Conservation (phyloP, 2,329 filamentous ascomycete genomes). For the Diplodia scrobiculata region DNA sequence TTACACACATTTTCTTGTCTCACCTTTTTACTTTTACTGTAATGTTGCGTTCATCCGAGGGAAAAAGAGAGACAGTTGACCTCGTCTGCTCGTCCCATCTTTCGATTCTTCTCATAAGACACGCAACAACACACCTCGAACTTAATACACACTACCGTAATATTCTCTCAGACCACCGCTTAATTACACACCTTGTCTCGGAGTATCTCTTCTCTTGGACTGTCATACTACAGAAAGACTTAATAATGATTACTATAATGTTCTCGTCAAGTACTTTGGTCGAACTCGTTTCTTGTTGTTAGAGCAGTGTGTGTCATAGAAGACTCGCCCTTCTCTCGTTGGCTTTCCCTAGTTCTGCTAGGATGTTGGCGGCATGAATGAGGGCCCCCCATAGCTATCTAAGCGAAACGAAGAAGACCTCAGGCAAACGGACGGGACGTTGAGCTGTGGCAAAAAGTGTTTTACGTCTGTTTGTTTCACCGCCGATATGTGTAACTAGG, state of each 20-base stretch:
- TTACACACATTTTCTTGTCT: conserved; percentile 31
- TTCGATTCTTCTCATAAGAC: conserved; percentile 15
- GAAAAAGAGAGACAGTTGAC: conserved; percentile 16
- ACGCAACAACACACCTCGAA: conserved; percentile 17
- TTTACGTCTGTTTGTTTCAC: neutral
- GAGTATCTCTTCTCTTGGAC: neutral
- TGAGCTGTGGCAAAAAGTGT: neutral
- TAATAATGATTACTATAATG: neutral
- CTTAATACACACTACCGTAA: conserved; percentile 13
- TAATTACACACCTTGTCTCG: neutral
- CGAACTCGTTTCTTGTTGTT: neutral
- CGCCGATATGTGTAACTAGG: neutral
- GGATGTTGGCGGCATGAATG: neutral
- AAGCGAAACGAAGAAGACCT: neutral
- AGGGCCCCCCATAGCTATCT: neutral
- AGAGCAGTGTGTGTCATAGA: neutral
- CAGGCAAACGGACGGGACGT: neutral
- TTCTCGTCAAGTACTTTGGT: neutral
- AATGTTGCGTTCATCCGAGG: conserved; percentile 34
- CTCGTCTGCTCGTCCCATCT: conserved; percentile 12
- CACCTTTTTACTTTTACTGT: conserved; percentile 46
- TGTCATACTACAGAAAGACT: neutral
- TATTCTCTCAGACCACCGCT: conserved; percentile 1
- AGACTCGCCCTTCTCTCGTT: neutral
- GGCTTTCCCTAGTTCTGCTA: neutral